A percentile compares a stretch with the other conserved stretches of the same genome.
Conservation (phyloP, 1,284 basidiomycete genomes). For the Boletus hoseneyae region DNA sequence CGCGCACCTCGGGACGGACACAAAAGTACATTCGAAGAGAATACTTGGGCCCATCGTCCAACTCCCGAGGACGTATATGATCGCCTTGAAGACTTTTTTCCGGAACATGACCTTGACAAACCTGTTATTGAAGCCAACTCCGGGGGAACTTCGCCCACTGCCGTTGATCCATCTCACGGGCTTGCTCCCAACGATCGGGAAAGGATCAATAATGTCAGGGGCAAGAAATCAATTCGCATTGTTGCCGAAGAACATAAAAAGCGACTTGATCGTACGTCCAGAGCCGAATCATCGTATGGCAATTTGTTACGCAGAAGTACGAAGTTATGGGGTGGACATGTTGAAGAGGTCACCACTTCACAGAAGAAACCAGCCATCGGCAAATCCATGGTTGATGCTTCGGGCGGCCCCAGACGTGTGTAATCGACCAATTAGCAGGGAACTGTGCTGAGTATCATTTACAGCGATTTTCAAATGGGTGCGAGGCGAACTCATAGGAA, state of each 20-base stretch:
- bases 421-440: constrained; percentile 18
- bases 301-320: constrained; percentile 77
- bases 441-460: constrained; percentile 19
- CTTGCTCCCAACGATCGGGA: constrained; percentile 38
- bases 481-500: constrained; percentile 95
- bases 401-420: constrained; percentile 61
- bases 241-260: constrained; percentile 84
- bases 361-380: constrained; percentile 49
- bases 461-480: constrained; percentile 97
- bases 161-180: constrained; percentile 51
- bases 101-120: constrained; percentile 93
- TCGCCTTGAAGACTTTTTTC: constrained; percentile 93
- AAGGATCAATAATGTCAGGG: constrained; percentile 41
- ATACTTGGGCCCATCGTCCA: constrained; percentile 85
- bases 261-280: constrained; percentile 59
- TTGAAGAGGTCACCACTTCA: constrained; percentile 87
- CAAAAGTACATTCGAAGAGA: constrained; percentile 60
- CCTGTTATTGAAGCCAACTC: constrained; percentile 87
- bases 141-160: constrained; percentile 74
- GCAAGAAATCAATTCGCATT: constrained; percentile 88
- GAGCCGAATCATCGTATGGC: constrained; percentile 44
- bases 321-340: constrained; percentile 91
- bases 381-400: constrained; percentile 50
- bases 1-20: constrained; percentile 32
- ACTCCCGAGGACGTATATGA: constrained; percentile 94